Evolutionary conservation across 2,329 filamentous ascomycete species (phyloP).

Genomic region (Verticillium tricorpus): DNA sequence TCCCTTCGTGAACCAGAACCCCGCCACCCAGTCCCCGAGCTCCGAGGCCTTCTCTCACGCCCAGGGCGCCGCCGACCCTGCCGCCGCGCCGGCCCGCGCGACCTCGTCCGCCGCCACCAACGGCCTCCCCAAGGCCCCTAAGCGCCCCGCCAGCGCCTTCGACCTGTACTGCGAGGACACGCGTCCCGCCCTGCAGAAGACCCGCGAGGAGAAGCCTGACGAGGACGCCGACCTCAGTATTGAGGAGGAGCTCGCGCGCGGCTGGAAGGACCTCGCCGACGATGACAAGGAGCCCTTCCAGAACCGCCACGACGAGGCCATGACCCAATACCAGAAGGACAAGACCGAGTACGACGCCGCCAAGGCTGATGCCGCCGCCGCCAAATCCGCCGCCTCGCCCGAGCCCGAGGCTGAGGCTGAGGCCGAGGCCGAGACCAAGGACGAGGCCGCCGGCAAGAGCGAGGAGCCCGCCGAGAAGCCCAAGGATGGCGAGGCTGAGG

Average conservation of each 20-base stretch:
- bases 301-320: conserved; percentile 32
- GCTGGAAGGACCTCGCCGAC: conserved; percentile 50
- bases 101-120: conserved; percentile 25
- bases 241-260: conserved; percentile 50
- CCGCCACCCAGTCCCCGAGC: conserved; percentile 41
- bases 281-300: conserved; percentile 46
- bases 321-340: conserved; percentile 37
- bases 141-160: conserved; percentile 44
- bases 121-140: conserved; percentile 33
- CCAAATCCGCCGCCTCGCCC: conserved; percentile 19
- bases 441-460: conserved; percentile 15
- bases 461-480: conserved; percentile 14
- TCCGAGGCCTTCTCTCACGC: conserved; percentile 51
- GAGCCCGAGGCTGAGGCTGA: conserved; percentile 21
- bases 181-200: conserved; percentile 30
- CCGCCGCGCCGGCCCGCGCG: conserved; percentile 9
- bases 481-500: conserved; percentile 11
- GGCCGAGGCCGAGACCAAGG: conserved; percentile 19
- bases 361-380: conserved; percentile 3
- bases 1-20: conserved; percentile 39
- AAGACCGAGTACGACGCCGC: conserved; percentile 25
- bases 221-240: conserved; percentile 34
- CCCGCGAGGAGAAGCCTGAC: conserved; percentile 20
- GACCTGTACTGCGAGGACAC: conserved; percentile 51
- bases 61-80: conserved; percentile 30